phyloP scores from a whole-genome alignment of 768 basidiomycete species.

The Mycena latifolia region DNA sequence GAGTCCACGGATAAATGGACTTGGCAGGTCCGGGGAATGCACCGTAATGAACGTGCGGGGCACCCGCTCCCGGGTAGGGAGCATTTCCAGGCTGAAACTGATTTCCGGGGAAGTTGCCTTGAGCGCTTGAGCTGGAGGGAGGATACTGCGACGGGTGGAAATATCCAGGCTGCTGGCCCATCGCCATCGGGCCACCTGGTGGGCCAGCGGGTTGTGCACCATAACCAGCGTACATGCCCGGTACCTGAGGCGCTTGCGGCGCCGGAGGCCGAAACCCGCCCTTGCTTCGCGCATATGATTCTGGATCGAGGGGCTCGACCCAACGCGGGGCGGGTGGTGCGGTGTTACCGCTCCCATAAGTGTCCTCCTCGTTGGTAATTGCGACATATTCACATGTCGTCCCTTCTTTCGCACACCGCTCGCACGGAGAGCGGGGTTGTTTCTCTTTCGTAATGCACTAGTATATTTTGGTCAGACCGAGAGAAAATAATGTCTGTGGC shows the following conservation, averaged over 20 bases:
- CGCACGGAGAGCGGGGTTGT: conserved; percentile 17
- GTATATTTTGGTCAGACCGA: background rate
- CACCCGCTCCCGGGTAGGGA: background rate
- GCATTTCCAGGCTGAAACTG: background rate
- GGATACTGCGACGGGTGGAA: background rate
- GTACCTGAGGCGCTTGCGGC: background rate
- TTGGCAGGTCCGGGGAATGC: conserved; percentile 27
- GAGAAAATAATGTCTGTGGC: background rate
- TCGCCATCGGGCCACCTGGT: background rate
- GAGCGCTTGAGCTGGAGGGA: background rate
- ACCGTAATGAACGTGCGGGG: conserved; percentile 26
- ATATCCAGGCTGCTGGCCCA: background rate
- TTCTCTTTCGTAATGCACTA: conserved; percentile 18
- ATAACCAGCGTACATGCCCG: conserved; percentile 4
- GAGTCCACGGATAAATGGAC: conserved; percentile 29
- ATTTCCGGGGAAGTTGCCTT: background rate
- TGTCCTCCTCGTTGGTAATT: background rate
- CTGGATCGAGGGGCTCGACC: conserved; percentile 29
- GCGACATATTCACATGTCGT: conserved; percentile 24
- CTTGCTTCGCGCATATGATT: conserved; percentile 24
- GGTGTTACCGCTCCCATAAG: background rate
- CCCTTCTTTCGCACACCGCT: conserved; percentile 28
- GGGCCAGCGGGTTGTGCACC: background rate
- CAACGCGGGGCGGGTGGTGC: conserved; percentile 10
- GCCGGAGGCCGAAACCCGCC: background rate